These are phyloP conservation scores for Naganishia kalamii DNA, from an alignment of 768 basidiomycete species.

Conservation along the genomic window DNA sequence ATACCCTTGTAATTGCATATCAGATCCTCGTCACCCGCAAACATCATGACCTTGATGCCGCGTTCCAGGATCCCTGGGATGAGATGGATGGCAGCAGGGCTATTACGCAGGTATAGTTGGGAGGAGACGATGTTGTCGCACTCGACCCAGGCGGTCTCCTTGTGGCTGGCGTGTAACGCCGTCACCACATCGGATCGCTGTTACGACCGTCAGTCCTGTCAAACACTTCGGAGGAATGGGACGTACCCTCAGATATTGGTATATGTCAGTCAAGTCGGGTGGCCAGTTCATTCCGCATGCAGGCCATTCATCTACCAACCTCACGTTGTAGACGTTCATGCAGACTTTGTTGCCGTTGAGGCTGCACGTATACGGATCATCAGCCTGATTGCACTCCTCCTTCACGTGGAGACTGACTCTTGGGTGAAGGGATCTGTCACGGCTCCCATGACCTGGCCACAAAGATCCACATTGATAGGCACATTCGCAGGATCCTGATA, in stretches of 20 bases:
- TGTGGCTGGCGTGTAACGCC: slow-evolving; percentile 73
- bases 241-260: slow-evolving; percentile 70
- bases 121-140: slow-evolving; percentile 64
- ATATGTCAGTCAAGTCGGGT: slow-evolving; percentile 52
- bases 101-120: slow-evolving; percentile 56
- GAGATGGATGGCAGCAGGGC: slow-evolving; percentile 66
- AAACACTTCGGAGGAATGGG: neutral
- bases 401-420: slow-evolving; percentile 36
- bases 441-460: slow-evolving; percentile 56
- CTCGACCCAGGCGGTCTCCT: slow-evolving; percentile 79
- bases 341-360: slow-evolving; percentile 67
- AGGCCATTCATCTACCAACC: slow-evolving; percentile 74
- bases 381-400: neutral
- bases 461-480: slow-evolving; percentile 53
- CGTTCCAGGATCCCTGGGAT: slow-evolving; percentile 70
- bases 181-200: slow-evolving; percentile 72
- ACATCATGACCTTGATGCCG: slow-evolving; percentile 74
- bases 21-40: slow-evolving; percentile 89
- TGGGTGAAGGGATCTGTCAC: slow-evolving; percentile 47
- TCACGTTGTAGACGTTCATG: slow-evolving; percentile 90
- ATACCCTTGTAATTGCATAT: slow-evolving; percentile 94
- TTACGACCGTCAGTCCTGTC: neutral
- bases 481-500: slow-evolving; percentile 42
- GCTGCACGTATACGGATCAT: slow-evolving; percentile 46
- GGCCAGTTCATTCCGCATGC: slow-evolving; percentile 57